phyloP scores from a whole-genome alignment of 2,329 filamentous ascomycete species.

The Lecanosticta acicola region DNA sequence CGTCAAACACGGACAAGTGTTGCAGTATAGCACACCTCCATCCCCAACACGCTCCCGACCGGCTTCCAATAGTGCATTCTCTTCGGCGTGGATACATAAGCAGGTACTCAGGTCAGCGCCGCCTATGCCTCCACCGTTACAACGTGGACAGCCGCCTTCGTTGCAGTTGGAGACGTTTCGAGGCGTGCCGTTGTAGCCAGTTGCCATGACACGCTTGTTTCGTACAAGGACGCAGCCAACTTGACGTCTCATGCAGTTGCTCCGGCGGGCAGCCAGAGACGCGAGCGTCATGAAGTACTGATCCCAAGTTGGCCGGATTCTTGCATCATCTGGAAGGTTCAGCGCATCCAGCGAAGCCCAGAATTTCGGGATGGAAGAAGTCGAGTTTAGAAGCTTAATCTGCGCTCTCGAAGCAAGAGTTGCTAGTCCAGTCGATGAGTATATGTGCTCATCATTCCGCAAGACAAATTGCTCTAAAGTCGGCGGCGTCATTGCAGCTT shows the following conservation, averaged over 20 bases:
- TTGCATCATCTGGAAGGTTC: slow-evolving; percentile 69
- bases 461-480: slow-evolving; percentile 55
- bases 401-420: slow-evolving; percentile 75
- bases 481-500: slow-evolving; percentile 42
- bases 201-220: slow-evolving; percentile 81
- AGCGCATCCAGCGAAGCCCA: slow-evolving; percentile 67
- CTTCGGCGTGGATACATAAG: slow-evolving; percentile 94
- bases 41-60: slow-evolving; percentile 83
- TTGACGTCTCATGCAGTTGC: slow-evolving; percentile 96
- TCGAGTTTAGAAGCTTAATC: slow-evolving; percentile 80
- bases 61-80: slow-evolving; percentile 92
- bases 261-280: slow-evolving; percentile 78
- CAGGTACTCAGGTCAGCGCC: slow-evolving; percentile 79
- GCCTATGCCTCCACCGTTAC: slow-evolving; percentile 57
- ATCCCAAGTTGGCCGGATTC: slow-evolving; percentile 88
- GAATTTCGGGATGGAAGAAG: slow-evolving; percentile 63
- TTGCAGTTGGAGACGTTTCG: slow-evolving; percentile 83
- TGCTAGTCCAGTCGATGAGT: slow-evolving; percentile 57
- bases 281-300: slow-evolving; percentile 98
- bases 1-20: slow-evolving; percentile 82
- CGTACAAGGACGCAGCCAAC: slow-evolving; percentile 91
- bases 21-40: slow-evolving; percentile 64
- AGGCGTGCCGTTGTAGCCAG: slow-evolving; percentile 97
- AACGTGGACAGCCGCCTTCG: slow-evolving; percentile 81
- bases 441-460: slow-evolving; percentile 70